Evolutionary conservation across 2,329 filamentous ascomycete species (phyloP).

Genomic region (Furcasterigmium sp.): DNA sequence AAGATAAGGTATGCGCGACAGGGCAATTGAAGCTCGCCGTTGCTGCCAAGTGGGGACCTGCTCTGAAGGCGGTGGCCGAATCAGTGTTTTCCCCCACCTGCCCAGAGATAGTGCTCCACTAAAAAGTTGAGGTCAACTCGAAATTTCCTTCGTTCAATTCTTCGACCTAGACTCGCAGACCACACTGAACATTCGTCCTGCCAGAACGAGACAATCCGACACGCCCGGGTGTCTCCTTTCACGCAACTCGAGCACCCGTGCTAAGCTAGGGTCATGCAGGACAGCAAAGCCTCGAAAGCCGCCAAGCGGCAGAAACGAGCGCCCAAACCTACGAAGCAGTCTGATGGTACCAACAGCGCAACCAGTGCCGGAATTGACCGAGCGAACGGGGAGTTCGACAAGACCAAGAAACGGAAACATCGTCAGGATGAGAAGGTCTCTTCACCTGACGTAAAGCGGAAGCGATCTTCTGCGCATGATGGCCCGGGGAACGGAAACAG

Average conservation of each 20-base stretch:
- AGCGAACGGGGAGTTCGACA: neutral
- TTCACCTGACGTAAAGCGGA: neutral
- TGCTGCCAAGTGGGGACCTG: too few species aligned
- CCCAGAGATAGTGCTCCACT: conserved; percentile 5
- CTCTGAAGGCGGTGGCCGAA: neutral
- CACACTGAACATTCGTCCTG: too few species aligned
- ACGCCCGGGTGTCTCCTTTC: too few species aligned
- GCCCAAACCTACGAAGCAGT: neutral
- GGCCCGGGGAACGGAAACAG: neutral
- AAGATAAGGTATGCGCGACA: too few species aligned
- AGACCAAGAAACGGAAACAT: conserved; percentile 6
- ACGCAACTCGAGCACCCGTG: too few species aligned
- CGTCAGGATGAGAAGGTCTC: neutral
- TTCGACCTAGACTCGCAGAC: conserved; percentile 1
- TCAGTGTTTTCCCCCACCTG: too few species aligned
- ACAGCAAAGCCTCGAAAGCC: too few species aligned
- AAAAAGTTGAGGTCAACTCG: conserved; percentile 8
- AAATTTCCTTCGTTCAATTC: conserved; percentile 6
- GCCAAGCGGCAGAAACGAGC: too few species aligned
- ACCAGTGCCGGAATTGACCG: neutral
- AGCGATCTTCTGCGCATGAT: conserved; percentile 3
- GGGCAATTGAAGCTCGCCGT: too few species aligned
- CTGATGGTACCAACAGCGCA: too few species aligned
- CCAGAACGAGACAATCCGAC: too few species aligned
- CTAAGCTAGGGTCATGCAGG: too few species aligned